Base-by-base conservation (phyloP, 371 early-diverging fungal species). In the Choanephora cucurbitarum region DNA sequence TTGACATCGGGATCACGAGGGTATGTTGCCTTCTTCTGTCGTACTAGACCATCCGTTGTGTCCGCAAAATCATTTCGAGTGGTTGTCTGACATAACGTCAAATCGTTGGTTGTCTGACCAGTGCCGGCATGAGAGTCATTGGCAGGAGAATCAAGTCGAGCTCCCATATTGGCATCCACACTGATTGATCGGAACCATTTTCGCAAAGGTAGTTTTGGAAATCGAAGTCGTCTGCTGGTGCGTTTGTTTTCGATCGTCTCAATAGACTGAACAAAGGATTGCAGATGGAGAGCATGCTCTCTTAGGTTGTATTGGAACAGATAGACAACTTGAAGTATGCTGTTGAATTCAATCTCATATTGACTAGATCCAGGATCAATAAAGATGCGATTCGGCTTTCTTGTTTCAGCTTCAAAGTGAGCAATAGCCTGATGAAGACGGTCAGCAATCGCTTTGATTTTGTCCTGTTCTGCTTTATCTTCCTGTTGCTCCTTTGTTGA, bases 1-100 rank as follows among this genome's bases (percentile, higher is more conserved):
- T 66, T 61, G 5, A 77, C 75, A 61, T 77, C 78, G 3, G 78
- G 75, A 56, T 77, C 75, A 32, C 70, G 55, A 28, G 51, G 55
- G 11, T 58, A 63, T 0, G 39, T 54, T 58, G 28, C 65, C 58
- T n/a, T 31, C 47, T 21, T 33, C 21, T 21, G 57, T 46, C 49
- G 28, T 37, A 49, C 33, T 9, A 39, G 24, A 33, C 43, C 53
- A 11, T 54, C 50, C 1, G 21, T 32, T 15, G 15, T n/a, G 3
- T 41, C 58, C 0, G 32, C 21, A 1, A 23, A 18, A 37, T 58
- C 55, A 0, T 31, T 37, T 18, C 41, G 37, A 19, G 59, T 59
- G 39, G 55, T 55, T 8, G 64, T 64, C 14, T 50, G 45, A 8
- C 47, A 44, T n/a, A 64, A 37, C 3, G 55, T 54, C 24, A 59